Evolutionary conservation across 371 early-diverging fungal genomes (phyloP), one percentile per base, ranked within the genome.

Genomic region (Homolaphlyctis polyrhiza): DNA sequence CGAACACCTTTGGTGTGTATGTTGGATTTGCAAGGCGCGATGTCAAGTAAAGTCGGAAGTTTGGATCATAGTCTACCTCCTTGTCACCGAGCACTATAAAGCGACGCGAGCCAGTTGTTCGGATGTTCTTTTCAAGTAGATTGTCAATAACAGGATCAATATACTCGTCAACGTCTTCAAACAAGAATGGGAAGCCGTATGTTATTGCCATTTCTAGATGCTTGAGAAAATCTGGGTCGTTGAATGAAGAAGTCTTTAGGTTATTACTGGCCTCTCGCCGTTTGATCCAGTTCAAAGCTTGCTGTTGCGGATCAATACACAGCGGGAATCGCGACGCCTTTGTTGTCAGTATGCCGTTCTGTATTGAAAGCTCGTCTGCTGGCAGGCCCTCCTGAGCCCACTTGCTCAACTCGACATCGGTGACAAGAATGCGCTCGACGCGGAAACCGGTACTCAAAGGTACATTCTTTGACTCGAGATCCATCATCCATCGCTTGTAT

Each of bases 161-260:
- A 67, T 83, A 85, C 61, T 85, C 85, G 66, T 85, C 85, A 11
- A 85, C 83, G 60, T 85, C 85, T 63, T 85, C 85, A 63, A 85
- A 85, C 25, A 85, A 62, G 73, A 83, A 83, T 23, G 85, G 85
- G 62, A 85, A 82, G 27, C 85, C 85, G 54, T 85, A 85, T 1
- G 85, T 83, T 28, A 85, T 74, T 4, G 83, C 83, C 83, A 85
- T 79, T 66, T 85, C 85, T 39, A 85, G 67, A 57, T 85, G 85
- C 67, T 85, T 85, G 48, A 85, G 65, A 63, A 85, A 85, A 57
- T 85, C 85, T 1, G 79, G 77, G 64, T 85, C 85, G 59, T 75
- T 79, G 64, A 85, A 85, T 0, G 83, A 74, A 1, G 79, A 79
- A 3, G 80, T 67, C 63, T 85, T 85, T 16, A 85, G 68, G 51